These are phyloP conservation scores for Staphylotrichum longicolle DNA, from an alignment of 495 filamentous ascomycete species.

Conservation along the genomic window DNA sequence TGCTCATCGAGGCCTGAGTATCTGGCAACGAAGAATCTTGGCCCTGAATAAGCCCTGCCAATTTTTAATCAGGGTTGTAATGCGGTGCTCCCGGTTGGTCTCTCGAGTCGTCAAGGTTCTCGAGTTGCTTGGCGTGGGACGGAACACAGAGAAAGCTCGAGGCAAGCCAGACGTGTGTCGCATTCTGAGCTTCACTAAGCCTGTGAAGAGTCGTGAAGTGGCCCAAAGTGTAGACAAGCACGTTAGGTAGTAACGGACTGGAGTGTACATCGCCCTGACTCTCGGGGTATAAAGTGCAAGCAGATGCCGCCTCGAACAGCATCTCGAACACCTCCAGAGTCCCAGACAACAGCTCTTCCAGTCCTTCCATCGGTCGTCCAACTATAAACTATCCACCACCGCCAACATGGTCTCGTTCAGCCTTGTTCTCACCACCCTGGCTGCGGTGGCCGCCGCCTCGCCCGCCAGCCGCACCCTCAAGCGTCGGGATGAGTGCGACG, in stretches of 20 bases:
- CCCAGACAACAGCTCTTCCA: too few relatives aligned
- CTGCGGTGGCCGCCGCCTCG: constrained; percentile 22
- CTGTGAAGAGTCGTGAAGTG: too few relatives aligned
- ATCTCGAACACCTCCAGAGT: too few relatives aligned
- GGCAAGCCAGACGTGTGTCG: too few relatives aligned
- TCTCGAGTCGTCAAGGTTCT: constrained; percentile 1
- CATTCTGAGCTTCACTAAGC: too few relatives aligned
- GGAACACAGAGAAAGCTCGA: not conserved
- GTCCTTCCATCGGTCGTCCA: too few relatives aligned
- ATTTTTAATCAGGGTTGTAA: not conserved
- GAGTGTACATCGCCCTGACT: too few relatives aligned
- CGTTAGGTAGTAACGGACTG: too few relatives aligned
- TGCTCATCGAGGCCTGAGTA: not conserved
- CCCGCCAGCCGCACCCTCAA: not conserved
- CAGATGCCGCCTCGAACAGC: too few relatives aligned
- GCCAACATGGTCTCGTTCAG: constrained; percentile 15
- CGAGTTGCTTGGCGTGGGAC: not conserved
- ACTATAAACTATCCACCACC: not conserved
- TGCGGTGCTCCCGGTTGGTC: not conserved
- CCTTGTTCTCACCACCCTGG: constrained; percentile 5
- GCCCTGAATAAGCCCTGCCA: not conserved
- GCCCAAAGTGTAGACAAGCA: too few relatives aligned
- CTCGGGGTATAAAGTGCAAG: too few relatives aligned
- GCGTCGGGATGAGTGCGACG: not conserved
- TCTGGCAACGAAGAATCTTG: not conserved